A percentile compares a stretch with the other conserved stretches of the same genome.
These are phyloP conservation scores for Yarrowia hollandica DNA, from an alignment of 805 yeast species.

Conservation along the genomic window DNA sequence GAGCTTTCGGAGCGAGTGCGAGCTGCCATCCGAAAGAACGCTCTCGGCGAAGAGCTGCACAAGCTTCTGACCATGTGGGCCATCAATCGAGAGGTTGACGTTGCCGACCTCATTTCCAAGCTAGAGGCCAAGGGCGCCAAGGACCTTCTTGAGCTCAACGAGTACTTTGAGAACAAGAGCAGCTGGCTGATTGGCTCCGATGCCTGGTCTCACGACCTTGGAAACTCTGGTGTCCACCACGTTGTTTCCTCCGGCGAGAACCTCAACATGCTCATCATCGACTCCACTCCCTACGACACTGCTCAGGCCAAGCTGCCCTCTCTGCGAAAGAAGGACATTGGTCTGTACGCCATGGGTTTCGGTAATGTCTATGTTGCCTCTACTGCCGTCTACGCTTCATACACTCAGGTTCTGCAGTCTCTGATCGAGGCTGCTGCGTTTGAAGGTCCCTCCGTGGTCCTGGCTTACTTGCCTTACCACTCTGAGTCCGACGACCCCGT, in stretches of 20 bases:
- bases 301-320: conserved; percentile 37
- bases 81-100: conserved; percentile 41
- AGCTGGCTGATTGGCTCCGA: conserved; percentile 93
- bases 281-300: conserved; percentile 69
- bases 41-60: conserved; percentile 48
- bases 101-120: conserved; percentile 36
- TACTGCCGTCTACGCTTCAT: conserved; percentile 88
- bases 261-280: conserved; percentile 81
- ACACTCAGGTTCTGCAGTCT: conserved; percentile 88
- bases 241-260: conserved; percentile 73
- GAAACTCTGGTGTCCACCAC: conserved; percentile 87
- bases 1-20: conserved; percentile 50
- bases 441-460: conserved; percentile 86
- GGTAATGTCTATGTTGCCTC: conserved; percentile 90
- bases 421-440: conserved; percentile 85
- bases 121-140: conserved; percentile 39
- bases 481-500: conserved; percentile 63
- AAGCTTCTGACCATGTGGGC: conserved; percentile 68
- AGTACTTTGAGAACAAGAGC: conserved; percentile 51
- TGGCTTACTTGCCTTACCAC: conserved; percentile 82
- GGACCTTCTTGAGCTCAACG: conserved; percentile 42
- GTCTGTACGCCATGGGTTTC: conserved; percentile 91
- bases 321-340: conserved; percentile 81
- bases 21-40: conserved; percentile 44
- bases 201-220: conserved; percentile 92